phyloP scores from a whole-genome alignment of 2,329 filamentous ascomycete genomes.

The Bimuria novae-zelandiae region DNA sequence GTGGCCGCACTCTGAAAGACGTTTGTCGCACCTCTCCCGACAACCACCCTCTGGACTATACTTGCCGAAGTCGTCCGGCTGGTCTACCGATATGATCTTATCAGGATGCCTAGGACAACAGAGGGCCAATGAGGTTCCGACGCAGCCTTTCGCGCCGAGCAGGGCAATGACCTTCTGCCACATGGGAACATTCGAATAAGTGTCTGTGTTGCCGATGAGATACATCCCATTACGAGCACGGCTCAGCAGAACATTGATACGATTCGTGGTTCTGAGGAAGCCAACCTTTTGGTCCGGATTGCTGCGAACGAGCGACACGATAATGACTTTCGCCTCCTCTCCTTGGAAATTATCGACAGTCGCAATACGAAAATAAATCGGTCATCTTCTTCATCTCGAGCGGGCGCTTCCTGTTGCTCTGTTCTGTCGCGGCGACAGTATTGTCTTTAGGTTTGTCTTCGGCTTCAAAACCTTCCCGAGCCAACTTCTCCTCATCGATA shows the following conservation, averaged over 20 bases:
- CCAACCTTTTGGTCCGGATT: slow-evolving; percentile 64
- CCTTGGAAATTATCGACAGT: slow-evolving; percentile 80
- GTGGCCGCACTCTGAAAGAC: slow-evolving; percentile 36
- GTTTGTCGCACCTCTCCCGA: slow-evolving; percentile 22
- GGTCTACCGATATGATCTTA: slow-evolving; percentile 25
- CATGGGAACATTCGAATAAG: slow-evolving; percentile 63
- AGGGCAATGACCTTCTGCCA: slow-evolving; percentile 64
- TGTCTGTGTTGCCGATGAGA: slow-evolving; percentile 69
- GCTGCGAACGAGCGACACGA: slow-evolving; percentile 73
- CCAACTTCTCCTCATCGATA: slow-evolving; percentile 61
- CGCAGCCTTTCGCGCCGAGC: slow-evolving; percentile 41
- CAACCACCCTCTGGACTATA: slow-evolving; percentile 42
- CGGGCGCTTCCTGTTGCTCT: slow-evolving; percentile 14
- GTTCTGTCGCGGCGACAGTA: not conserved
- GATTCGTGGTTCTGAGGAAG: slow-evolving; percentile 68
- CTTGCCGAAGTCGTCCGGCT: slow-evolving; percentile 34
- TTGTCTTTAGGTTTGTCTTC: not conserved
- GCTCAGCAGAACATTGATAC: slow-evolving; percentile 71
- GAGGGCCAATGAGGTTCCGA: slow-evolving; percentile 27
- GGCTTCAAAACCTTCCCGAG: slow-evolving; percentile 26
- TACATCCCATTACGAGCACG: slow-evolving; percentile 73
- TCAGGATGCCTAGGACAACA: slow-evolving; percentile 36
- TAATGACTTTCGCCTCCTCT: slow-evolving; percentile 72
- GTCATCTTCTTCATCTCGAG: slow-evolving; percentile 29
- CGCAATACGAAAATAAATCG: slow-evolving; percentile 51